A percentile compares a stretch with the other conserved stretches of the same genome.
Conservation (phyloP, 2,329 filamentous ascomycete genomes). For the Hypoxylon sp. region DNA sequence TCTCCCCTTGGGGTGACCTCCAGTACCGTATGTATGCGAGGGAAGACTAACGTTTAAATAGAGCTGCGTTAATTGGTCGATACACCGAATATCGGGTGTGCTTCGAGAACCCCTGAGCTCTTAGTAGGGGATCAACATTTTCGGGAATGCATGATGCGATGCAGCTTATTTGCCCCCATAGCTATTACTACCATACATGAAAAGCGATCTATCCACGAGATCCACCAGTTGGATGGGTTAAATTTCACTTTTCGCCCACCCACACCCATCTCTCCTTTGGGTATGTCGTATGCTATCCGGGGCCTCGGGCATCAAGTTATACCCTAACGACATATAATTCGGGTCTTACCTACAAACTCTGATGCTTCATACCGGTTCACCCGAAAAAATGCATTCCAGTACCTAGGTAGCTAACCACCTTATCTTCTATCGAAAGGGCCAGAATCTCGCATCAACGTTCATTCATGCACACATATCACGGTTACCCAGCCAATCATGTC, state of each 20-base stretch:
- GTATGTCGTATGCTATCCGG: conserved; percentile 25
- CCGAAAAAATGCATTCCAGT: neutral
- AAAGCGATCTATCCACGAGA: conserved; percentile 22
- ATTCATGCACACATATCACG: conserved; percentile 23
- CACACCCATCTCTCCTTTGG: conserved; percentile 21
- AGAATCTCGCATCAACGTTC: conserved; percentile 24
- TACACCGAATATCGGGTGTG: conserved; percentile 29
- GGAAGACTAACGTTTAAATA: neutral
- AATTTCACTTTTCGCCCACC: conserved; percentile 19
- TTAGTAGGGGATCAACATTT: conserved; percentile 8
- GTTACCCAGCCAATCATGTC: conserved; percentile 25
- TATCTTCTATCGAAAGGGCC: conserved; percentile 23
- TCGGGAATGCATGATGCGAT: conserved; percentile 24
- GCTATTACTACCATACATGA: conserved; percentile 3
- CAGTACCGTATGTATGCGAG: conserved; percentile 11
- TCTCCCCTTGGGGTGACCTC: too few relatives aligned
- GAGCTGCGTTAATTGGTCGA: conserved; percentile 7
- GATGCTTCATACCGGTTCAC: conserved; percentile 4
- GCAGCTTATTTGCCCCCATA: conserved; percentile 14
- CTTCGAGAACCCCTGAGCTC: conserved; percentile 21
- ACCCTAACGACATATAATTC: conserved; percentile 24
- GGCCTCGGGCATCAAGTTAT: conserved; percentile 23
- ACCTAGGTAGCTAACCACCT: conserved; percentile 4
- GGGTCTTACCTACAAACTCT: conserved; percentile 17
- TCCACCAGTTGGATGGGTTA: conserved; percentile 10